These are phyloP conservation scores for Leavenworthia alabamica DNA, from an alignment of 345 rosid species.

Conservation along the genomic window DNA sequence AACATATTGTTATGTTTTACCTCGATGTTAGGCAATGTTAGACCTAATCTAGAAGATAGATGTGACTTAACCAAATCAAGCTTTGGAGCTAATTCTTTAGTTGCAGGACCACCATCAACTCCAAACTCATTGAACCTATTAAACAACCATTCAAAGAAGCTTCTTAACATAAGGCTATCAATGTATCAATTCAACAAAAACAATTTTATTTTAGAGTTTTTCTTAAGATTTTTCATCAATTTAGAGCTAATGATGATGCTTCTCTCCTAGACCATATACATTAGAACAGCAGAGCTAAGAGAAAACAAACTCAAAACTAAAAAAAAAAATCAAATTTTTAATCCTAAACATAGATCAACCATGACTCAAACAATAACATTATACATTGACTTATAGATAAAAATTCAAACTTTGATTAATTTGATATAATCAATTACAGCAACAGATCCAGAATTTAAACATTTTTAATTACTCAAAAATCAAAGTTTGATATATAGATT, in stretches of 20 bases:
- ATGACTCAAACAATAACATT: neutral
- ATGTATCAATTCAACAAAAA: too few relatives aligned
- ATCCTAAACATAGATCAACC: neutral
- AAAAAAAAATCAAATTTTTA: too few relatives aligned
- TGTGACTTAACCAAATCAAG: conserved; percentile 45
- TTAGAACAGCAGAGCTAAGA: neutral
- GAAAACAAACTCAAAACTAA: neutral
- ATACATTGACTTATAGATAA: neutral
- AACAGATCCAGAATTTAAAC: neutral
- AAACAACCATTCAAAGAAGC: neutral
- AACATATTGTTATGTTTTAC: conserved; percentile 34
- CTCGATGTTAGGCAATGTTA: conserved; percentile 51
- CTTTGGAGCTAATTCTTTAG: conserved; percentile 68
- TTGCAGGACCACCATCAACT: conserved; percentile 83
- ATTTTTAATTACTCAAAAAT: neutral
- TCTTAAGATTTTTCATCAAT: too few relatives aligned
- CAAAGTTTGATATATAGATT: too few relatives aligned
- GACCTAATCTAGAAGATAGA: conserved; percentile 46
- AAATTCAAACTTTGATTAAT: neutral
- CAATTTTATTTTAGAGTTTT: too few relatives aligned
- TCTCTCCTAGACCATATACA: neutral
- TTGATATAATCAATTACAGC: too few relatives aligned
- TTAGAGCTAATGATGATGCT: neutral
- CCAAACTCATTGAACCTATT: conserved; percentile 56
- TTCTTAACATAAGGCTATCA: neutral